phyloP scores from a whole-genome alignment of 768 basidiomycete species.

The Panellus pusillus region DNA sequence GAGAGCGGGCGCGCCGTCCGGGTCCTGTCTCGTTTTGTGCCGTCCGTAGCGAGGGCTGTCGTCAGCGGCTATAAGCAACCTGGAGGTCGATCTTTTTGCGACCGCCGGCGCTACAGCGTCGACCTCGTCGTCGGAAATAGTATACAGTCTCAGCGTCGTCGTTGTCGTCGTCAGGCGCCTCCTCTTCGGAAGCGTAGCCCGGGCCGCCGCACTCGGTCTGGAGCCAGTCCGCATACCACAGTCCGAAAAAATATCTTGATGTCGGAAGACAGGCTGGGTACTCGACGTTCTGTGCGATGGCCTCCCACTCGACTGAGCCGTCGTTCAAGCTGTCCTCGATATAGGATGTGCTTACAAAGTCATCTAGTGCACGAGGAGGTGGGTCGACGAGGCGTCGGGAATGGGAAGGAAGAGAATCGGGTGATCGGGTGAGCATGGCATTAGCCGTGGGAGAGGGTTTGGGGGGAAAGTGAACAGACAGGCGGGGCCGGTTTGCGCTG shows the following conservation, averaged over 20 bases:
- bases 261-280: constrained; percentile 72
- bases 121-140: no score
- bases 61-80: no score
- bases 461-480: constrained; percentile 42
- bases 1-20: no score
- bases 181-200: constrained; percentile 24
- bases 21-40: no score
- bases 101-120: no score
- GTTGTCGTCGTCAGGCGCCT: constrained; percentile 35
- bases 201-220: constrained; percentile 36
- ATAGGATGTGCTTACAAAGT: constrained; percentile 78
- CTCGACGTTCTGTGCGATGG: constrained; percentile 85
- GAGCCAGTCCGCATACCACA: constrained; percentile 72
- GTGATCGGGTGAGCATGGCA: constrained; percentile 65
- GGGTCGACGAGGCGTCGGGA: constrained; percentile 71
- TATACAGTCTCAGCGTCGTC: no score
- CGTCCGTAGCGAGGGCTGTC: no score
- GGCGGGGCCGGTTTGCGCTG: constrained; percentile 28
- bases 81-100: no score
- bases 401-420: constrained; percentile 74
- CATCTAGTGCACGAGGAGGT: constrained; percentile 75
- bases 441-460: constrained; percentile 62
- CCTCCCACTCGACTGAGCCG: constrained; percentile 80
- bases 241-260: constrained; percentile 76
- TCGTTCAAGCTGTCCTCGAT: constrained; percentile 63